Base-by-base conservation (phyloP, 345 rosid genomes). In the Acer negundo region DNA sequence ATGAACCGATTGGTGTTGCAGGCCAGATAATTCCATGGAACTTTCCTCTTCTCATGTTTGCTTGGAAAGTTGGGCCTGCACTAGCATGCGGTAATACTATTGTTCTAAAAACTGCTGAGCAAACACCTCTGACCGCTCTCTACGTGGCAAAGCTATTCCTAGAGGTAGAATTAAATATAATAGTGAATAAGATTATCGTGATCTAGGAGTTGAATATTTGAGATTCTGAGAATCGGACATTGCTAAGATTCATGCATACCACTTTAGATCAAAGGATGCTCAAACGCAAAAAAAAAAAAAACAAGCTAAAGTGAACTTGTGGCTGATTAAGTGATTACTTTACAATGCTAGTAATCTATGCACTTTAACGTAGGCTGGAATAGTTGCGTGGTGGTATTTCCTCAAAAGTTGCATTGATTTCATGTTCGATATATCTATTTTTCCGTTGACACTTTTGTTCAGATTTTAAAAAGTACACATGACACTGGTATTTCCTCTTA, bases 1-100 rank as follows among this genome's bases (percentile, higher is more conserved):
- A 90, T 59, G 93, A 90, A 75, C 91, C 93, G 1, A 84, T 90
- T 68, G 90, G 93, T 23, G 93, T 90, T 31, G 93, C 89, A 2
- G 93, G 93, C 80, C 93, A 85, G 61, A 90, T 88, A 75, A 82
- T 90, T 72, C 93, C 93, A 0, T 90, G 93, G 93, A 90, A 90
- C 81, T 90, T 90, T 79, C 93, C 91, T 17, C 87, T 90, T 75
- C 28, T 90, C 67, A 79, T 88, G 93, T 86, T 87, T 40, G 89
- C 89, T 69, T 90, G 93, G 93, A 90, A 90, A 79, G 93, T 86
- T 46, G 93, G 87, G 5, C 90, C 93, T 42, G 91, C 93, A 61
- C 83, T 89, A 70, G 90, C 93, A 15, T 86, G 91, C 58, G 93
- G 93, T 69, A 88, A 88, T 78, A 82, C 89, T 69, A 78, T 89